These are phyloP conservation scores for Acacia concinna DNA, from an alignment of 331 rosid species.

Conservation along the genomic window DNA sequence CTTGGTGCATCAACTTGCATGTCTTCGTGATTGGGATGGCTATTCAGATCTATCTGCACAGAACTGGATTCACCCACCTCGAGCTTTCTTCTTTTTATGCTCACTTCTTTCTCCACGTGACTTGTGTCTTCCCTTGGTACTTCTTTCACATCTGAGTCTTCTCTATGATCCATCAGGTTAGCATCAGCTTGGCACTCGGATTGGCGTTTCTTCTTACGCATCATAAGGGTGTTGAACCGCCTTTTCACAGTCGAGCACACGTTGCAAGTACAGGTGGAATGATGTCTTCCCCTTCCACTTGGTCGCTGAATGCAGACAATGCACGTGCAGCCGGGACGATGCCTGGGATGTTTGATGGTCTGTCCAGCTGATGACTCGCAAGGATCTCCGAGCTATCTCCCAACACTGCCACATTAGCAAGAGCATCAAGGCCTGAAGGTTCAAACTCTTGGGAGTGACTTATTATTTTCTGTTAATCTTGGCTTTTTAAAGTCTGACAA, in stretches of 20 bases:
- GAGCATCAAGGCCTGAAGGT: conserved; percentile 87
- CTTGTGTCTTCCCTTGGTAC: conserved; percentile 35
- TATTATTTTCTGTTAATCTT: conserved; percentile 44
- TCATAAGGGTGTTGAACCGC: conserved; percentile 91
- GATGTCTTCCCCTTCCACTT: conserved; percentile 95
- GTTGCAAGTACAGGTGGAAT: conserved; percentile 82
- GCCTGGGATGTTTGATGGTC: conserved; percentile 92
- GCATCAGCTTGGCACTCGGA: conserved; percentile 62
- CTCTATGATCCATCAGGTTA: conserved; percentile 40
- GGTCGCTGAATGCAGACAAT: conserved; percentile 98
- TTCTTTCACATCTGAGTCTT: conserved; percentile 43
- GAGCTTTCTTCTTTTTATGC: conserved; percentile 36
- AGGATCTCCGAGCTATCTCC: conserved; percentile 66
- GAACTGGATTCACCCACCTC: conserved; percentile 55
- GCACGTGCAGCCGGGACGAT: conserved; percentile 94
- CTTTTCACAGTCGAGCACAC: conserved; percentile 95
- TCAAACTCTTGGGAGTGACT: conserved; percentile 51
- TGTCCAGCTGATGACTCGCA: conserved; percentile 63
- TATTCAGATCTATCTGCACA: conserved; percentile 80
- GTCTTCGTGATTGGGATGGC: conserved; percentile 69
- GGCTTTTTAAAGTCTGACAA: conserved; percentile 71
- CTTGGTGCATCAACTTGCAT: conserved; percentile 43
- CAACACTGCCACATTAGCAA: conserved; percentile 84
- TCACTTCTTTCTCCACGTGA: conserved; percentile 45
- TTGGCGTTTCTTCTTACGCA: conserved; percentile 82